phyloP scores from a whole-genome alignment of 208 protist genomes.

The Wallacemonas sp. region DNA sequence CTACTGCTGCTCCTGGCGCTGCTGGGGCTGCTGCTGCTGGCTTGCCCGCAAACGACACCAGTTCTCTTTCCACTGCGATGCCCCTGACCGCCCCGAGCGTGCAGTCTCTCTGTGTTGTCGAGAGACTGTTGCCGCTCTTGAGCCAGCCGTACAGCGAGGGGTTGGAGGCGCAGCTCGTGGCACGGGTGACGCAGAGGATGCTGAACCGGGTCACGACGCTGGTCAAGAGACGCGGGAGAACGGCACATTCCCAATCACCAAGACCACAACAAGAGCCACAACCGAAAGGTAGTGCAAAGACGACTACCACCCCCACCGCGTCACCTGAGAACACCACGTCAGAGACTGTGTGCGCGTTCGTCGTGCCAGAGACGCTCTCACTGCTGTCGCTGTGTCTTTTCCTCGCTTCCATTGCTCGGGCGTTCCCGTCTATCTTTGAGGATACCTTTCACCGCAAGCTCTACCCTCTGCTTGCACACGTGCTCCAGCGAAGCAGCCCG shows the following conservation, averaged over 20 bases:
- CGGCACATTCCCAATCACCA: conserved; percentile 6
- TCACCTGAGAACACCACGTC: not conserved
- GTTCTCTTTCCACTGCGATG: too few species aligned
- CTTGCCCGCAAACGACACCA: too few species aligned
- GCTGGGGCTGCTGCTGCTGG: not conserved
- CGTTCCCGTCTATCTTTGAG: conserved; percentile 47
- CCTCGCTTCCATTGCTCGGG: conserved; percentile 36
- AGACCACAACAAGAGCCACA: not conserved
- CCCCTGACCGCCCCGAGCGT: not conserved
- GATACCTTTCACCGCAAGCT: conserved; percentile 32
- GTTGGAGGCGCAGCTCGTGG: conserved; percentile 19
- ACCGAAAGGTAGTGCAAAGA: not conserved
- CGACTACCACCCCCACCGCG: not conserved
- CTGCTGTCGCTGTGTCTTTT: conserved; percentile 55
- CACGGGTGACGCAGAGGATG: conserved; percentile 18
- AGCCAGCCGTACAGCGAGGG: conserved; percentile 26
- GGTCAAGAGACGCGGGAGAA: conserved; percentile 19
- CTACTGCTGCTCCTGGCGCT: not conserved
- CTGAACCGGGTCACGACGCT: conserved; percentile 28
- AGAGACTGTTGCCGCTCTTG: conserved; percentile 24
- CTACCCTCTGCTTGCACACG: conserved; percentile 50
- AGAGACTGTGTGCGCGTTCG: not conserved
- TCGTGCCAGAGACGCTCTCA: conserved; percentile 23
- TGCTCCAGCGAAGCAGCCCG: conserved; percentile 27
- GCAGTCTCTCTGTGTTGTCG: conserved; percentile 19